Evolutionary conservation across 768 basidiomycete genomes (phyloP).

Genomic region (Leccinum truebloodii): DNA sequence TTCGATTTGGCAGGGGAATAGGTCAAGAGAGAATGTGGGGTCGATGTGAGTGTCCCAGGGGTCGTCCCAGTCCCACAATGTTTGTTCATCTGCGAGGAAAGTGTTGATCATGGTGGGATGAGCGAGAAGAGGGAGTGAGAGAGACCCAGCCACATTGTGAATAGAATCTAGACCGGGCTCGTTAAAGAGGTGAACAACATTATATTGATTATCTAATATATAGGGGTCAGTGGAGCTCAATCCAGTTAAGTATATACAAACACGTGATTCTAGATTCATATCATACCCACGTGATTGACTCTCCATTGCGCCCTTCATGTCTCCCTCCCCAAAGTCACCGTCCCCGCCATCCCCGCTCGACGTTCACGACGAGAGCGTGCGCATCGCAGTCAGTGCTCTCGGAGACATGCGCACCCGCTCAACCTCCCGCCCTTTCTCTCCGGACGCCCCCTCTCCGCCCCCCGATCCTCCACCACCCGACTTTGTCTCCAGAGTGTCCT

Average conservation of each 20-base stretch:
- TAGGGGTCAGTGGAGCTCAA: neutral
- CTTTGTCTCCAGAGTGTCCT: constrained; percentile 58
- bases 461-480: constrained; percentile 18
- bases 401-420: constrained; percentile 54
- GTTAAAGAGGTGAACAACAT: neutral
- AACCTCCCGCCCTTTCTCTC: neutral
- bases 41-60: constrained; percentile 9
- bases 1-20: neutral
- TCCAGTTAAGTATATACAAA: neutral
- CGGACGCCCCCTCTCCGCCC: constrained; percentile 11
- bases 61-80: constrained; percentile 8
- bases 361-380: constrained; percentile 72
- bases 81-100: constrained; percentile 8
- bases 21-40: neutral
- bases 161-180: neutral
- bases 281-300: constrained; percentile 11
- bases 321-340: neutral
- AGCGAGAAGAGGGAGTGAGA: neutral
- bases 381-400: constrained; percentile 75
- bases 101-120: constrained; percentile 18
- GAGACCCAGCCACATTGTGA: constrained; percentile 19
- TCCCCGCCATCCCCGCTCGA: constrained; percentile 33
- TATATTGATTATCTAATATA: neutral
- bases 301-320: constrained; percentile 3
- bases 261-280: neutral